Conservation (phyloP, 805 yeast genomes). For the Barnettozyma populi region DNA sequence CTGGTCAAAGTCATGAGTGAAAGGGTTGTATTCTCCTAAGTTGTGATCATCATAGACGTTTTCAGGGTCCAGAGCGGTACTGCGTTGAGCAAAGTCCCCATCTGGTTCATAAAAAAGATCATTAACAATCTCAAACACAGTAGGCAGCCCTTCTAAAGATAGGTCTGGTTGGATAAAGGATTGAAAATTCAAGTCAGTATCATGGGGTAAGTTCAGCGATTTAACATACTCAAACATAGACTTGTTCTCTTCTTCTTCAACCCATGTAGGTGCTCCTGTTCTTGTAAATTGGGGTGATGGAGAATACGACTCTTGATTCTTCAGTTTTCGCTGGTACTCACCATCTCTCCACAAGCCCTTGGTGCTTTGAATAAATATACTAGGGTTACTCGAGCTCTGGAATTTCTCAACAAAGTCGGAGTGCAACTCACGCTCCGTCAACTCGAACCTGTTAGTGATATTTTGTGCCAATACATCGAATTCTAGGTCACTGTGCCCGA, state of each 20-base stretch:
- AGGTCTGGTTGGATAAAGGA: slow-evolving; percentile 21
- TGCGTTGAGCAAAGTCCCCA: slow-evolving; percentile 5
- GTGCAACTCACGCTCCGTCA: slow-evolving; percentile 45
- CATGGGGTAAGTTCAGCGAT: slow-evolving; percentile 10
- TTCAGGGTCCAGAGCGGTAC: slow-evolving; percentile 1
- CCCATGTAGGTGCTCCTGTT: slow-evolving; percentile 31
- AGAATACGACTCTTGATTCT: slow-evolving; percentile 31
- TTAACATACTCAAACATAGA: slow-evolving; percentile 29
- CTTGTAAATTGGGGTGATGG: slow-evolving; percentile 26
- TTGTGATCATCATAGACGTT: slow-evolving; percentile 1
- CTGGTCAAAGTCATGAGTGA: neutral
- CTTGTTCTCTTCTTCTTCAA: slow-evolving; percentile 34
- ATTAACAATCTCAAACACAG: slow-evolving; percentile 28
- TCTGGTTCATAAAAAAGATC: slow-evolving; percentile 28
- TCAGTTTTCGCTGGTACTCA: slow-evolving; percentile 39
- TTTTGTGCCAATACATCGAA: slow-evolving; percentile 60
- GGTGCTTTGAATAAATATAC: slow-evolving; percentile 39
- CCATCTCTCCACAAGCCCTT: slow-evolving; percentile 57
- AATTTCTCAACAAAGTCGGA: slow-evolving; percentile 39
- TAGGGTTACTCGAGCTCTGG: slow-evolving; percentile 8
- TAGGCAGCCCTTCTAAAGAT: slow-evolving; percentile 24
- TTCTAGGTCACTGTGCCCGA: slow-evolving; percentile 63
- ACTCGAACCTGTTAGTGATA: slow-evolving; percentile 49
- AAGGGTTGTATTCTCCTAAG: neutral
- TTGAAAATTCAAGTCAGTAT: slow-evolving; percentile 9